Evolutionary conservation across 2,329 filamentous ascomycete genomes (phyloP).

Genomic region (Monosporascus sp.): DNA sequence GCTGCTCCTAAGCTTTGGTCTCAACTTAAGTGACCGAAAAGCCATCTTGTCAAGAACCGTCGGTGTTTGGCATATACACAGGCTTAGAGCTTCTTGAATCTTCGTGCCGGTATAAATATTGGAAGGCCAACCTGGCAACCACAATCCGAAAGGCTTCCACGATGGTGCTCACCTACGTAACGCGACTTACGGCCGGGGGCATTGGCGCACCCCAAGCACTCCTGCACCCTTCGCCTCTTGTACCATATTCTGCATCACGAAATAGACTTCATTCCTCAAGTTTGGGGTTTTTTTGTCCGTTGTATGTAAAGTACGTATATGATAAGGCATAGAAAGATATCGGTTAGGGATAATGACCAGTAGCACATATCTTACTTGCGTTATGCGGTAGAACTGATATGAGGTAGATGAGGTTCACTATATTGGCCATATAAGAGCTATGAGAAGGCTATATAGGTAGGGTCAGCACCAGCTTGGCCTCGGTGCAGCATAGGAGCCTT

Average conservation of each 20-base stretch:
- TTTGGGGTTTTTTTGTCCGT: too few species aligned
- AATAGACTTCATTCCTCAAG: neutral
- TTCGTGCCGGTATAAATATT: constrained; percentile 6
- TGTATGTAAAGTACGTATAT: too few species aligned
- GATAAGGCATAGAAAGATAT: neutral
- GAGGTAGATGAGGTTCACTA: too few species aligned
- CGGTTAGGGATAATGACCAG: neutral
- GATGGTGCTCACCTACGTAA: neutral
- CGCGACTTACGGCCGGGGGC: neutral
- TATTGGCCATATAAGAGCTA: too few species aligned
- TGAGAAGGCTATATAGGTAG: too few species aligned
- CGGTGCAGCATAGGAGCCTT: too few species aligned
- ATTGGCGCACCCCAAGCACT: neutral
- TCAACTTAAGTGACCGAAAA: constrained; percentile 70
- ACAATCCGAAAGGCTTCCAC: neutral
- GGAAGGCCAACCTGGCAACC: neutral
- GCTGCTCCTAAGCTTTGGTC: constrained; percentile 95
- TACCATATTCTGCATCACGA: neutral
- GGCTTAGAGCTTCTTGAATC: constrained; percentile 15
- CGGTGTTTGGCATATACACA: constrained; percentile 6
- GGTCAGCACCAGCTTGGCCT: too few species aligned
- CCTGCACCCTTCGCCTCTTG: neutral
- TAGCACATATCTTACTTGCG: neutral
- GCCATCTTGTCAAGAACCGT: constrained; percentile 9
- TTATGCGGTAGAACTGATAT: too few species aligned